Evolutionary conservation across 345 rosid genomes (phyloP), one percentile per base, ranked within the genome.

Genomic region (Salix caprea): DNA sequence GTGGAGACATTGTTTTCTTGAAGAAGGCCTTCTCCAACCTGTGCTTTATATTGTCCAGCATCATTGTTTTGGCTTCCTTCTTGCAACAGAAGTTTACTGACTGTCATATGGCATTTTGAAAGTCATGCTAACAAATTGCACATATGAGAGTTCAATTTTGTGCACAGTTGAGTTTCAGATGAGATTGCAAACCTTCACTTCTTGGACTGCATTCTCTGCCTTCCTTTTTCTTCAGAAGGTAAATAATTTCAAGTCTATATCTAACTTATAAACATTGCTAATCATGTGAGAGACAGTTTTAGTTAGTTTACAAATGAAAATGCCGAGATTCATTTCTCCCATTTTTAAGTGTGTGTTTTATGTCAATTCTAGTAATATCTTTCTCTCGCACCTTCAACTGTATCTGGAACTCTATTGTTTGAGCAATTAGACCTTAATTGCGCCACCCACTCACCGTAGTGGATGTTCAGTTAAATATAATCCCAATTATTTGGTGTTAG

Each of bases 161-260:
- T 76, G 67, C 80, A 73, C 79, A 73, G 81, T 77, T 74, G 60
- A 44, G 81, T 82, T 76, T 74, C 75, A 70, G 78, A 65, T 5
- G 75, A 78, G 81, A 74, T 54, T 77, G 81, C 76, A 46, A 60
- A 79, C 72, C 79, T 79, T 77, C 82, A 74, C 74, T 71, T 69
- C 77, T n/a, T 69, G 67, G 76, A 65, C 76, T 71, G 50, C 74
- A 82, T 85, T 86, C 80, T 79, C 81, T 83, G 80, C 86, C 89
- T 83, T 85, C 87, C 74, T 76, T 83, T 86, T 85, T 70, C 75
- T 72, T 83, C 65, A 77, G 87, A 84, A 85, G 90, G 87, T 84
- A 84, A 78, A 36, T 79, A 48, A 65, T 79, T 70, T 34, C 61
- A 70, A 77, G 67, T 67, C 40, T 65, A 73, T 79, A 65, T 77